phyloP scores from a whole-genome alignment of 805 yeast genomes.

The Saccharomycopsis vini region DNA sequence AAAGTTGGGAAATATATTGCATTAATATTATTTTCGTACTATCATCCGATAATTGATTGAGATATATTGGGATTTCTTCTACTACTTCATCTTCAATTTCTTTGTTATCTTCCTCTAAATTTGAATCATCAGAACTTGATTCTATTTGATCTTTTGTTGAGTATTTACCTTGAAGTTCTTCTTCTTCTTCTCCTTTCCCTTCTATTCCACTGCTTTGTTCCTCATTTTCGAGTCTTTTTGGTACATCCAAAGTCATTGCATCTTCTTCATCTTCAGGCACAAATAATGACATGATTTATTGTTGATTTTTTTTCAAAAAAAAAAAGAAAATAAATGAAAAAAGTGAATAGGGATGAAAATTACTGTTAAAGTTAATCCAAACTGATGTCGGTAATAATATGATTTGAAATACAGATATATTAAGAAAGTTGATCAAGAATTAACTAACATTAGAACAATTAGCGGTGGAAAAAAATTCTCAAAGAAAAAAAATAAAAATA shows the following conservation, averaged over 20 bases:
- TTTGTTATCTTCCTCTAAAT: not conserved
- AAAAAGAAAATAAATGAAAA: not conserved
- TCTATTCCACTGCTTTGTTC: not conserved
- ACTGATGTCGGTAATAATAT: no score
- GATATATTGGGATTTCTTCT: constrained; percentile 48
- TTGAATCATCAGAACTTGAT: not conserved
- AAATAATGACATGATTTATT: not conserved
- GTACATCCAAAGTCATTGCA: no score
- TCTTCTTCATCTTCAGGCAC: constrained; percentile 10
- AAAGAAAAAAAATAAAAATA: no score
- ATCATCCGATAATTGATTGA: constrained; percentile 23
- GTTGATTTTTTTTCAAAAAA: not conserved
- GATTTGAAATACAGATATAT: no score
- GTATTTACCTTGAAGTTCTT: no score
- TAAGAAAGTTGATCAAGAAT: no score
- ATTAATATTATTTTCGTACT: constrained; percentile 31
- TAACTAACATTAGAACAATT: not conserved
- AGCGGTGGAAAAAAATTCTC: no score
- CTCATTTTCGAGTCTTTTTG: not conserved
- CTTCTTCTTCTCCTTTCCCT: no score
- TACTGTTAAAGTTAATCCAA: no score
- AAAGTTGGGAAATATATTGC: constrained; percentile 56
- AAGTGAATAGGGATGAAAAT: no score
- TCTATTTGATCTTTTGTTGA: not conserved
- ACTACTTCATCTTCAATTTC: constrained; percentile 49